Evolutionary conservation across 768 basidiomycete species (phyloP).

Genomic region (Lactarius sanguifluus): DNA sequence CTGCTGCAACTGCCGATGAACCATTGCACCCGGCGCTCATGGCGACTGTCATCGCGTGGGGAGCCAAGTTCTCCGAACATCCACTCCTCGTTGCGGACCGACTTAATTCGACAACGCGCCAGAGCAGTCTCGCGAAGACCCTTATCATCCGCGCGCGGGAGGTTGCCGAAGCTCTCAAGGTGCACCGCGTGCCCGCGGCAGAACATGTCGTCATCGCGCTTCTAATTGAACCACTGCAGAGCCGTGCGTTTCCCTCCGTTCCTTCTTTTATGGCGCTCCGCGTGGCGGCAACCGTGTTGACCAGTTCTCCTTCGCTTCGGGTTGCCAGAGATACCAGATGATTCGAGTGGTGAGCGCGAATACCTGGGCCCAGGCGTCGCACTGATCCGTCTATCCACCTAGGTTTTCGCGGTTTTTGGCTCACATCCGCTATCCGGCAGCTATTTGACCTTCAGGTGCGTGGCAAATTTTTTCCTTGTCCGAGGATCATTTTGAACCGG

Average conservation of each 20-base stretch:
- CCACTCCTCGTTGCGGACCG: conserved; percentile 79
- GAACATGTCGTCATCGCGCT: conserved; percentile 84
- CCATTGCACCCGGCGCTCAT: conserved; percentile 70
- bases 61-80: conserved; percentile 92
- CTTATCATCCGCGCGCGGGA: conserved; percentile 81
- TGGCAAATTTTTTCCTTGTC: conserved; percentile 5
- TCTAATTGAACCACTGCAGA: conserved; percentile 81
- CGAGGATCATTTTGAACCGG: not conserved
- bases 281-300: conserved; percentile 9
- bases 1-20: conserved; percentile 37
- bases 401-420: conserved; percentile 89
- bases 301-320: not conserved
- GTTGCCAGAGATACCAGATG: conserved; percentile 64
- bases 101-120: conserved; percentile 56
- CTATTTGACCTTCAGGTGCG: conserved; percentile 72
- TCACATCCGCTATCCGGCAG: conserved; percentile 74
- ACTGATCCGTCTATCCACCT: conserved; percentile 30
- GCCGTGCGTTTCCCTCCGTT: conserved; percentile 58
- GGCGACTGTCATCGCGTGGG: conserved; percentile 88
- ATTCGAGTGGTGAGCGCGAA: conserved; percentile 57
- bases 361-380: conserved; percentile 6
- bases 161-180: conserved; percentile 83
- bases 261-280: conserved; percentile 11
- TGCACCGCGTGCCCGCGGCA: conserved; percentile 73
- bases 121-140: conserved; percentile 75